phyloP scores from a whole-genome alignment of 2,329 filamentous ascomycete species.

The Penicillium corylophilum region DNA sequence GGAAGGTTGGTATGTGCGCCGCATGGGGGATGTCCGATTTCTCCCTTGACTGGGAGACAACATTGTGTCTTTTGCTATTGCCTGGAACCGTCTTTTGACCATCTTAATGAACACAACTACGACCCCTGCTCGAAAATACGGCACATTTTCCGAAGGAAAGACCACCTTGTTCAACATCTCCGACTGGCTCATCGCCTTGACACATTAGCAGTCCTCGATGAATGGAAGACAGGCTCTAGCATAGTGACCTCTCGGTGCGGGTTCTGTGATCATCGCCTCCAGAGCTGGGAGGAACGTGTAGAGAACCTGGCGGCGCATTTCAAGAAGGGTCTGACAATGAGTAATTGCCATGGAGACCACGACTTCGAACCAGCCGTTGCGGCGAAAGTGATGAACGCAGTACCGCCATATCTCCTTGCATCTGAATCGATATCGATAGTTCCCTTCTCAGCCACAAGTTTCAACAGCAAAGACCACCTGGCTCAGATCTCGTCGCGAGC shows the following conservation, averaged over 20 bases:
- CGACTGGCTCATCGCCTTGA: conserved; percentile 51
- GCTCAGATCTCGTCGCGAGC: conserved; percentile 18
- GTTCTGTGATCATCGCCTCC: conserved; percentile 49
- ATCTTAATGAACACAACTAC: conserved; percentile 52
- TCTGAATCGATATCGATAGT: conserved; percentile 16
- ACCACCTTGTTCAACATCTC: conserved; percentile 55
- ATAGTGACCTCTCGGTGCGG: conserved; percentile 51
- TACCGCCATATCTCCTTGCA: conserved; percentile 24
- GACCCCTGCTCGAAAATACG: conserved; percentile 47
- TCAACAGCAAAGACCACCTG: conserved; percentile 16
- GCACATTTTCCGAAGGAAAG: conserved; percentile 53
- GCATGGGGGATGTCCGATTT: conserved; percentile 10
- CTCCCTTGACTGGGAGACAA: conserved; percentile 5
- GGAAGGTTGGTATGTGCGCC: conserved; percentile 21
- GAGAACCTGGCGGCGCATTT: conserved; percentile 56
- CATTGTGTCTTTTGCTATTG: conserved; percentile 52
- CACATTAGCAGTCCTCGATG: conserved; percentile 18
- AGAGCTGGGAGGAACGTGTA: conserved; percentile 51
- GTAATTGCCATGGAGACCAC: conserved; percentile 54
- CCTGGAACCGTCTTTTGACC: conserved; percentile 46
- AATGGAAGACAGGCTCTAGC: conserved; percentile 31
- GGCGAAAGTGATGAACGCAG: conserved; percentile 12
- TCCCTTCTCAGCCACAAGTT: conserved; percentile 21
- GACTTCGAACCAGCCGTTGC: conserved; percentile 37
- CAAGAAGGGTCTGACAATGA: conserved; percentile 51